Base-by-base conservation (phyloP, 73 alveolate species). In the Paramecium sexaurelia region DNA sequence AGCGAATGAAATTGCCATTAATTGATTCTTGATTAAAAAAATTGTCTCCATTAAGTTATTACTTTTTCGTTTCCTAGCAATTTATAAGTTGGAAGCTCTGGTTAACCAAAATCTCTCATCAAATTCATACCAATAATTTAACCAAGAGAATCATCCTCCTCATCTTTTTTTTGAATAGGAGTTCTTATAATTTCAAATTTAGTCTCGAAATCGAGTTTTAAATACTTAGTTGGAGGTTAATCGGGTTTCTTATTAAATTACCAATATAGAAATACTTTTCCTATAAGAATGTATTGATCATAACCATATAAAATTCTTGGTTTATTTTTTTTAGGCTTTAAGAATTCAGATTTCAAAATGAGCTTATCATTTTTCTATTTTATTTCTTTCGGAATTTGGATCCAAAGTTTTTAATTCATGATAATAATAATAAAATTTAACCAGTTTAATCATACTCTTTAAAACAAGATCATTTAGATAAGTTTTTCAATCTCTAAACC, bases 1-100 rank as follows among this genome's bases (percentile, higher is more conserved):
- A 78, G 29, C 9, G 32, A 35, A 78, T 78, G 90, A 33, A 78
- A 78, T 40, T 78, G 29, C 90, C 90, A 78, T 78, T 78, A 78
- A 43, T 78, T 78, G 27, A 78, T 43, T 78, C 90, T 78, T 19
- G 90, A 61, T 41, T 37, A 22, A 8, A 78, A 43, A 17, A 39
- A 78, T 17, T 43, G 47, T 27, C 90, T 78, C 68, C 68, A 78
- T 37, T 78, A 13, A 5, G 11, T n/a, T 33, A 75, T 41, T 20
- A 37, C 22, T 75, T 36, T 22, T 37, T 27, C 40, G 13, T 27
- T 19, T 15, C 89, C 89, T 19, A 6, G 7, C 5, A 75, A 29
- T 11, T 75, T 36, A 22, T 39, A 75, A 6, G 15, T 75, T 20
- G 68, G 89, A 27, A 5, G 15, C 39, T 19, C 37, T 19, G 19